phyloP scores from a whole-genome alignment of 176 grass and related monocot genomes.

The Panicum miliaceum region DNA sequence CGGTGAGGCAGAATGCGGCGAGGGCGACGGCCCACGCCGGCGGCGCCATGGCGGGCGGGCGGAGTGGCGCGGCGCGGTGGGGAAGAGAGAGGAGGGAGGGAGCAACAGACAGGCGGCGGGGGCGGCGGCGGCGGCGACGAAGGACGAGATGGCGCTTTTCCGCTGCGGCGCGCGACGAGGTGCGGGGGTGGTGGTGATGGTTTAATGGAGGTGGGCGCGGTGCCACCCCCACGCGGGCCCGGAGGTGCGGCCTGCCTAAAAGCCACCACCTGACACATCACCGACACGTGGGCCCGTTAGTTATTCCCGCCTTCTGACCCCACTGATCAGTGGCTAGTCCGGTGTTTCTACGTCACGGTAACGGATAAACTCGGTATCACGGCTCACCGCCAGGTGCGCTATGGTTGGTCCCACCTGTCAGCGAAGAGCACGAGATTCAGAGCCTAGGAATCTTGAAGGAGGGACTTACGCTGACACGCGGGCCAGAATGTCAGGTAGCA shows the following conservation, averaged over 20 bases:
- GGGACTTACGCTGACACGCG: not conserved
- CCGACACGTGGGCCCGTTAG: not conserved
- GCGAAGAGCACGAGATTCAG: not conserved
- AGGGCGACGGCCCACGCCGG: constrained; percentile 44
- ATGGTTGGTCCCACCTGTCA: not conserved
- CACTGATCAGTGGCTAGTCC: not conserved
- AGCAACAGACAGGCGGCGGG: not conserved
- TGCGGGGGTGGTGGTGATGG: not conserved
- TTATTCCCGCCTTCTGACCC: not conserved
- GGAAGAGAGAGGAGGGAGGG: not conserved
- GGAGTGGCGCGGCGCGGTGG: constrained; percentile 9
- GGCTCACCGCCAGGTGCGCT: not conserved
- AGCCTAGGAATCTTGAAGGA: no score
- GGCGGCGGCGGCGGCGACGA: not conserved
- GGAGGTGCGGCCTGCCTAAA: not conserved
- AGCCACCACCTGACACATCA: no score
- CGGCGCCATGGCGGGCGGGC: constrained; percentile 43
- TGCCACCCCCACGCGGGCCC: not conserved
- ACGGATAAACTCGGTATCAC: not conserved
- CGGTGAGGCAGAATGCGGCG: constrained; percentile 51
- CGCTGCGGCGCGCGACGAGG: constrained; percentile 16
- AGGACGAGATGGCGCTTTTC: constrained; percentile 35
- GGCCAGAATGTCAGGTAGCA: no score
- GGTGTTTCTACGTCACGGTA: not conserved
- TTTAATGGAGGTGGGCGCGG: constrained; percentile 46